Evolutionary conservation across 148 eudicot genomes (phyloP).

Genomic region (Suaeda aralocaspica): DNA sequence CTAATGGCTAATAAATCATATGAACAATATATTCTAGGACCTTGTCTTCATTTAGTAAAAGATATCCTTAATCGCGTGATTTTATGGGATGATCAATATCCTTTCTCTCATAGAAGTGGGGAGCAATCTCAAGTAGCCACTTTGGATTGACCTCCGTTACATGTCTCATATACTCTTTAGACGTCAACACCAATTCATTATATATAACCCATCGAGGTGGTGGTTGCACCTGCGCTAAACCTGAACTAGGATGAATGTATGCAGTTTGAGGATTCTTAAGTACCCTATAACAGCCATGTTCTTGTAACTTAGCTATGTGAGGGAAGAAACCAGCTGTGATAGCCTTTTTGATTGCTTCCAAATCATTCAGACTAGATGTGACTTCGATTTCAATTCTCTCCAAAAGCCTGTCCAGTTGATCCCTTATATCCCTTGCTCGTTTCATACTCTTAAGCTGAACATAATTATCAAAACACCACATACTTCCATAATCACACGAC

Average conservation of each 20-base stretch:
- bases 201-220: too few relatives aligned
- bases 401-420: slow-evolving; percentile 78
- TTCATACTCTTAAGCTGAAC: slow-evolving; percentile 93
- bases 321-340: slow-evolving; percentile 90
- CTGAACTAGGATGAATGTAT: slow-evolving; percentile 87
- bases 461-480: slow-evolving; percentile 74
- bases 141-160: too few relatives aligned
- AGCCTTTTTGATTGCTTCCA: slow-evolving; percentile 71
- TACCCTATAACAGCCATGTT: slow-evolving; percentile 81
- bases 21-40: too few relatives aligned
- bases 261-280: slow-evolving; percentile 89
- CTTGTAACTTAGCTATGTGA: slow-evolving; percentile 77
- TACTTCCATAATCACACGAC: slow-evolving; percentile 58
- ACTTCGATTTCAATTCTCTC: slow-evolving; percentile 88
- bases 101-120: too few relatives aligned
- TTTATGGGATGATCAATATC: too few relatives aligned
- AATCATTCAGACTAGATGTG: slow-evolving; percentile 62
- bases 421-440: slow-evolving; percentile 88
- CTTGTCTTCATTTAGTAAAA: too few relatives aligned
- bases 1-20: too few relatives aligned
- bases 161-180: too few relatives aligned
- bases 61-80: too few relatives aligned
- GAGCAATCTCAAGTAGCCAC: too few relatives aligned
- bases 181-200: too few relatives aligned
- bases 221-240: slow-evolving; percentile 97